Percentiles rank a stretch among this genome's conserved stretches.
Conservation (phyloP, 2,329 filamentous ascomycete genomes). For the Chaetomiaceae sp. region DNA sequence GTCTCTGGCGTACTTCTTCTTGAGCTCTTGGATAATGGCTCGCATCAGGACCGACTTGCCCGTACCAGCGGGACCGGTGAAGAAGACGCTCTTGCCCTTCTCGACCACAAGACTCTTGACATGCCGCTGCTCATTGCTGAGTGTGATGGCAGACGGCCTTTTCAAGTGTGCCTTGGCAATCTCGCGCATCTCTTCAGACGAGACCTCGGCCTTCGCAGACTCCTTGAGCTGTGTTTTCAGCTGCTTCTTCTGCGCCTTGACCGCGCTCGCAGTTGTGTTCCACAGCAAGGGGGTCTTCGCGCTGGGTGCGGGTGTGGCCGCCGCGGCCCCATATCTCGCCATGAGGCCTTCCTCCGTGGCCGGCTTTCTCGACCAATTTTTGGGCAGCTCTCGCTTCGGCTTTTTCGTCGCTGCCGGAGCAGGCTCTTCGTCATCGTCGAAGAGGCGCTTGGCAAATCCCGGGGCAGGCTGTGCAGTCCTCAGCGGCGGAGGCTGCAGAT, state of each 20-base stretch:
- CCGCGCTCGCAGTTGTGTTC: constrained; percentile 68
- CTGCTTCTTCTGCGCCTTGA: constrained; percentile 74
- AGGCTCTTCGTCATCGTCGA: constrained; percentile 31
- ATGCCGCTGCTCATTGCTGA: constrained; percentile 81
- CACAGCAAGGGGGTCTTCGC: constrained; percentile 46
- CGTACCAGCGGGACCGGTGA: constrained; percentile 92
- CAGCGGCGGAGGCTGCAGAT: constrained; percentile 37
- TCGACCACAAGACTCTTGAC: constrained; percentile 80
- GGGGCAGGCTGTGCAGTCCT: constrained; percentile 17
- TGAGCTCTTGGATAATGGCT: constrained; percentile 78
- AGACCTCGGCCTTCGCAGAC: constrained; percentile 36
- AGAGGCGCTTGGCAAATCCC: constrained; percentile 40
- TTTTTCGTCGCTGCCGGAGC: constrained; percentile 42
- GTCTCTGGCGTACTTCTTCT: constrained; percentile 69
- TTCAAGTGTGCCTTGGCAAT: constrained; percentile 33
- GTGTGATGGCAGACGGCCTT: constrained; percentile 51
- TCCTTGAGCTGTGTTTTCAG: constrained; percentile 60
- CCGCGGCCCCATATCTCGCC: constrained; percentile 28
- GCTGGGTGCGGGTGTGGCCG: constrained; percentile 32
- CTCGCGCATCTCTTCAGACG: constrained; percentile 44
- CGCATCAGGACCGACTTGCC: constrained; percentile 96
- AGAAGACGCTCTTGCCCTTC: constrained; percentile 84
- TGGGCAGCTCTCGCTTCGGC: constrained; percentile 56
- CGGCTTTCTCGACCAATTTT: constrained; percentile 3
- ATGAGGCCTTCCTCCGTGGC: constrained; percentile 35